phyloP scores from a whole-genome alignment of 305 asterid species.

The Fraxinus xanthoxyloides region DNA sequence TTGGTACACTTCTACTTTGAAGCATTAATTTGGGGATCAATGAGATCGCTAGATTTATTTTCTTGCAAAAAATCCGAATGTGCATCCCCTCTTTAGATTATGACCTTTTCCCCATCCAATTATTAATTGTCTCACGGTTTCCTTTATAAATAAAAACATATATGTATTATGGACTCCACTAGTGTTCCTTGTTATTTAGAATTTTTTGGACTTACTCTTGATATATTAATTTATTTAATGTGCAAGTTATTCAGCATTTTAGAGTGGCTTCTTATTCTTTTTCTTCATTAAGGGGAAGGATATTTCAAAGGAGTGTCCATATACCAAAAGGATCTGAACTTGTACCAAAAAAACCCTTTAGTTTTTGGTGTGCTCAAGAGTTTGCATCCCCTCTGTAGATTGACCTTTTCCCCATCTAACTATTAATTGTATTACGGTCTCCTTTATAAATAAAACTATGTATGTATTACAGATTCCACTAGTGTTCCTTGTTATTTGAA shows the following conservation, averaged over 20 bases:
- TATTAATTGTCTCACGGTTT: not conserved
- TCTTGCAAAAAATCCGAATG: not conserved
- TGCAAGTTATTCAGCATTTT: not conserved
- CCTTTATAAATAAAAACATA: not conserved
- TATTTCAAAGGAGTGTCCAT: not conserved
- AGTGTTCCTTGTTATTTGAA: not conserved
- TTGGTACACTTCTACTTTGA: constrained; percentile 2
- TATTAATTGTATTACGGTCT: not conserved
- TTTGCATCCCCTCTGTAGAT: not conserved
- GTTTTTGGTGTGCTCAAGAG: not conserved
- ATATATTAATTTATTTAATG: not conserved
- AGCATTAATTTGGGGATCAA: constrained; percentile 5
- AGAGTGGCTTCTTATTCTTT: not conserved
- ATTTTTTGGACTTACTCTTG: not conserved
- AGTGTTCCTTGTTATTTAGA: not conserved
- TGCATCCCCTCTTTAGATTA: not conserved
- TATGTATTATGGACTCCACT: not conserved
- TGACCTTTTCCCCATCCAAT: not conserved
- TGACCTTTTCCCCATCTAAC: not conserved
- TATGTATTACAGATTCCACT: not conserved
- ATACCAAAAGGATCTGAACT: not conserved
- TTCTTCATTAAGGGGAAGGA: not conserved
- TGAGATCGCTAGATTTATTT: not conserved
- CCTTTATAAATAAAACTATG: not conserved
- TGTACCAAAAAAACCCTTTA: not conserved